A percentile compares a stretch with the other conserved stretches of the same genome.
Evolutionary conservation across 306 rosid species (phyloP).

Genomic region (Cyclanthera cordifolia): DNA sequence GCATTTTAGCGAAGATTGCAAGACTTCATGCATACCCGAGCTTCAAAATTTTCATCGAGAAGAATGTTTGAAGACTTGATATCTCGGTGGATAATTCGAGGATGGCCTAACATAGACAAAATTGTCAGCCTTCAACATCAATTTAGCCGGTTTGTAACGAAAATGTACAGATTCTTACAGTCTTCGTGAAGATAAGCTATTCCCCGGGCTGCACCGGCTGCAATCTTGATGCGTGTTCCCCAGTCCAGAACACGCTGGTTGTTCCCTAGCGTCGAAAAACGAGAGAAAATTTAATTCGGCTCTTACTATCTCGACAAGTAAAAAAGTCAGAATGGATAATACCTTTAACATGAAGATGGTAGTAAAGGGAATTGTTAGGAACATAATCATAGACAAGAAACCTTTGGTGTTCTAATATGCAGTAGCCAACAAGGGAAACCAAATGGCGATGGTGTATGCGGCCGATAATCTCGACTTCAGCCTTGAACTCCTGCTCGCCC

Average conservation of each 20-base stretch:
- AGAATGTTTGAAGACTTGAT: constrained; percentile 95
- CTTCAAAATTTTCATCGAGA: constrained; percentile 66
- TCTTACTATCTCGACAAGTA: constrained; percentile 14
- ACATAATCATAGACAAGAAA: constrained; percentile 86
- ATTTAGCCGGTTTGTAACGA: not conserved
- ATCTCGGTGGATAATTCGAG: constrained; percentile 91
- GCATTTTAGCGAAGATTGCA: not conserved
- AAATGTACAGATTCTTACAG: constrained; percentile 39
- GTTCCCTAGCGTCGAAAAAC: constrained; percentile 30
- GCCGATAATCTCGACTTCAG: constrained; percentile 82
- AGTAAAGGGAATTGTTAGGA: constrained; percentile 60
- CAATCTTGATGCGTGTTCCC: constrained; percentile 67
- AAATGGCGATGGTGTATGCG: constrained; percentile 93
- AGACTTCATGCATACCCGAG: constrained; percentile 41
- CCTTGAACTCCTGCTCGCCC: constrained; percentile 82
- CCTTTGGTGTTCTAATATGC: constrained; percentile 58
- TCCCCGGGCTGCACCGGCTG: constrained; percentile 93
- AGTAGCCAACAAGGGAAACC: constrained; percentile 84
- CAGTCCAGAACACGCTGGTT: constrained; percentile 55
- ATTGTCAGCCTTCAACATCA: not conserved
- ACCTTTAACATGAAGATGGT: constrained; percentile 78
- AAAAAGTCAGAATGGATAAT: constrained; percentile 11
- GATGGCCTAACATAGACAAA: constrained; percentile 50
- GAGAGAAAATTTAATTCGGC: constrained; percentile 14
- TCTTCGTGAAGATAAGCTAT: constrained; percentile 93